These are phyloP conservation scores for Leccinum insigne DNA, from an alignment of 1,284 basidiomycete species.

Conservation along the genomic window DNA sequence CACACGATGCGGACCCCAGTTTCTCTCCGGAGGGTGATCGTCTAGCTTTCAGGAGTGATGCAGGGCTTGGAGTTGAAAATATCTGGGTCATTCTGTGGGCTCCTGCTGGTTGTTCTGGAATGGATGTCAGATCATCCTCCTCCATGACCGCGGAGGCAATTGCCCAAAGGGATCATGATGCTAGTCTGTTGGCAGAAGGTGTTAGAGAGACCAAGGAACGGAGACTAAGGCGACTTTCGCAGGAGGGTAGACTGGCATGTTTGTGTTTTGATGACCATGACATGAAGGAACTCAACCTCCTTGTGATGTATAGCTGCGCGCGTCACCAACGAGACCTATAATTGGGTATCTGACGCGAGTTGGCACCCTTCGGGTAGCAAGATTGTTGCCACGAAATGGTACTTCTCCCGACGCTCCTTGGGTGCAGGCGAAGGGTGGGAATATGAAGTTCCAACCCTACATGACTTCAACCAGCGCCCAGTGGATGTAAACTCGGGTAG, in stretches of 20 bases:
- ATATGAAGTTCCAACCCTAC: slow-evolving; percentile 46
- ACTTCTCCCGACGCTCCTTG: slow-evolving; percentile 58
- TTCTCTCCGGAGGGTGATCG: slow-evolving; percentile 66
- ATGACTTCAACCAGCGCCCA: slow-evolving; percentile 21
- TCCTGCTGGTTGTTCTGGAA: slow-evolving; percentile 49
- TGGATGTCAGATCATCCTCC: slow-evolving; percentile 46
- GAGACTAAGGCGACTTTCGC: slow-evolving; percentile 48
- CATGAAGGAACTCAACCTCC: slow-evolving; percentile 3
- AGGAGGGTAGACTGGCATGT: slow-evolving; percentile 62
- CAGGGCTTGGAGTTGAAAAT: slow-evolving; percentile 69
- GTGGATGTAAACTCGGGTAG: slow-evolving; percentile 51
- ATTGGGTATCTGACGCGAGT: slow-evolving; percentile 65
- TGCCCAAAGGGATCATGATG: slow-evolving; percentile 43
- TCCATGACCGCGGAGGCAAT: slow-evolving; percentile 21
- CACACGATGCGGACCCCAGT: slow-evolving; percentile 68
- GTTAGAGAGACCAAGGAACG: slow-evolving; percentile 49
- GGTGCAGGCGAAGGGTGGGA: slow-evolving; percentile 74
- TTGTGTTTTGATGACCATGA: slow-evolving; percentile 18
- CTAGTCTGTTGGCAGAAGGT: slow-evolving; percentile 48
- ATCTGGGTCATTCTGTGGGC: slow-evolving; percentile 69
- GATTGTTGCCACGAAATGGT: slow-evolving; percentile 75
- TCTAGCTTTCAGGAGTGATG: slow-evolving; percentile 68
- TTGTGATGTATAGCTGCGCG: slow-evolving; percentile 46
- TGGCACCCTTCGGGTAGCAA: slow-evolving; percentile 65
- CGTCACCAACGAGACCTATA: slow-evolving; percentile 72